Percentiles rank a stretch among this genome's conserved stretches.
Conservation (phyloP, 768 basidiomycete species). For the Suillus alpinus region DNA sequence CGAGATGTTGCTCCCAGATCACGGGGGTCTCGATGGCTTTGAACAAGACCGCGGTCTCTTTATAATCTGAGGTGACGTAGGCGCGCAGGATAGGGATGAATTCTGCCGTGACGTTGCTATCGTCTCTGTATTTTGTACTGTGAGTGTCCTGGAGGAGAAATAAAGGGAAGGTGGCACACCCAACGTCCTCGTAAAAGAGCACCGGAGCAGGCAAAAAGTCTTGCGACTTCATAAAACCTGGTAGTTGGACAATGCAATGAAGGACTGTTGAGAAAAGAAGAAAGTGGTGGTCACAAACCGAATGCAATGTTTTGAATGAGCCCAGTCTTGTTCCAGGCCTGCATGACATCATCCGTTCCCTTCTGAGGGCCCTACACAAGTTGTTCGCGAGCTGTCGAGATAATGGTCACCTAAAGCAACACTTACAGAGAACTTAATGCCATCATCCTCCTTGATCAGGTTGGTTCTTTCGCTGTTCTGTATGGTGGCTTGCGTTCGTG, state of each 20-base stretch:
- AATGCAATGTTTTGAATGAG: not conserved
- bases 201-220: not conserved
- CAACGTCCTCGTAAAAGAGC: not conserved
- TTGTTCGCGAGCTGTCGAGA: not conserved
- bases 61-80: slow-evolving; percentile 1
- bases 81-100: not conserved
- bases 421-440: not conserved
- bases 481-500: not conserved
- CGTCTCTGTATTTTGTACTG: not conserved
- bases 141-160: not conserved
- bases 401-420: not conserved
- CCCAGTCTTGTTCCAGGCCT: not conserved
- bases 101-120: not conserved
- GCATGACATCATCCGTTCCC: not conserved
- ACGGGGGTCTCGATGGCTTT: not conserved
- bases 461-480: not conserved
- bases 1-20: not conserved
- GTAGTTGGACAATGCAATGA: not conserved
- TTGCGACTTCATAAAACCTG: not conserved
- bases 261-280: too few species aligned
- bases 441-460: not conserved
- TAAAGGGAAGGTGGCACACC: not conserved
- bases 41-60: not conserved
- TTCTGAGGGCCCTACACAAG: not conserved
- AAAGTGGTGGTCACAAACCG: not conserved